Percentiles rank a stretch among this genome's conserved stretches.
Evolutionary conservation across 106 monocot species (phyloP).

Genomic region (Dendrobium officinale): DNA sequence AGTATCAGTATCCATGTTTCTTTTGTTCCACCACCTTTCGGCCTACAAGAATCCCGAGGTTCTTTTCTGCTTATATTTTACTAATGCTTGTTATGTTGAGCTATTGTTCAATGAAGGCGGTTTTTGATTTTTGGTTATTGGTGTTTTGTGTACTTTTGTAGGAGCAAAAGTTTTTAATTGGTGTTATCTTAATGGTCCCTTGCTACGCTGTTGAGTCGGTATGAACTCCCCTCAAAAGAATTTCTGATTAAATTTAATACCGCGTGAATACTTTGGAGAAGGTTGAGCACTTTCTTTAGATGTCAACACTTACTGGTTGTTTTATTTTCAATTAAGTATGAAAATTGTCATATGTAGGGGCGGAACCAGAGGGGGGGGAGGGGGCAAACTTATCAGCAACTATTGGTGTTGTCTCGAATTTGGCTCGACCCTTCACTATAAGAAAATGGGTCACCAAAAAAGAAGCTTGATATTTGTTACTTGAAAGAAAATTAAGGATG

Average conservation of each 20-base stretch:
- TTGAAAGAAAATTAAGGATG: too few species aligned
- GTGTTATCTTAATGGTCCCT: constrained; percentile 87
- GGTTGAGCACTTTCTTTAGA: not conserved
- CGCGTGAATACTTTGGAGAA: not conserved
- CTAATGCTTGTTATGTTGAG: not conserved
- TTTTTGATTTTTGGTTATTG: not conserved
- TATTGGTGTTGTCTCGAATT: too few species aligned
- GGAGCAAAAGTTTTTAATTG: constrained; percentile 91
- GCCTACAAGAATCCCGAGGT: constrained; percentile 76
- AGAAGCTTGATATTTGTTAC: too few species aligned
- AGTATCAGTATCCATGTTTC: constrained; percentile 41
- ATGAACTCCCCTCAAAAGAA: not conserved
- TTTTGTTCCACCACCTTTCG: constrained; percentile 53
- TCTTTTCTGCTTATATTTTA: constrained; percentile 1
- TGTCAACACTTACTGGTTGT: not conserved
- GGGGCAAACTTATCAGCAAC: too few species aligned
- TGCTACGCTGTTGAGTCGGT: constrained; percentile 87
- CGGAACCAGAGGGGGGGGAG: too few species aligned
- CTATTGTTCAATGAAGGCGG: not conserved
- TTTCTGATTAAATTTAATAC: not conserved
- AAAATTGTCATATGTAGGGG: not conserved
- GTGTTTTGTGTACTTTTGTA: constrained; percentile 12
- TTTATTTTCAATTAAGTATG: not conserved
- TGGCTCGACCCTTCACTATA: too few species aligned
- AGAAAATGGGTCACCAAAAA: too few species aligned